phyloP scores from a whole-genome alignment of 2,329 filamentous ascomycete species.

The Trichoderma simmonsii region DNA sequence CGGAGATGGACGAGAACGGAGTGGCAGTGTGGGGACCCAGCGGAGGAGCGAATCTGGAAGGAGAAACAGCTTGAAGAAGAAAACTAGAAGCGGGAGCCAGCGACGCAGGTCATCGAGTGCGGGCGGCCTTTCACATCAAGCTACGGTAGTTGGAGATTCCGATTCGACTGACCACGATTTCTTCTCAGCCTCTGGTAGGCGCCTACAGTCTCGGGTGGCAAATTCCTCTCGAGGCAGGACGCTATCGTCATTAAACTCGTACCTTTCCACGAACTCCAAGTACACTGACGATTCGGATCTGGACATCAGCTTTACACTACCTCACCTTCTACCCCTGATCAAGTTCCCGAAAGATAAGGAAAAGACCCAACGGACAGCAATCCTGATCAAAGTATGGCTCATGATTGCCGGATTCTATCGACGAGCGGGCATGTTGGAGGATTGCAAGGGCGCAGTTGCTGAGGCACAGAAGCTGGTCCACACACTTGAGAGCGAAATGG shows the following conservation, averaged over 20 bases:
- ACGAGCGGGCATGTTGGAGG: slow-evolving; percentile 73
- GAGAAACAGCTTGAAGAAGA: slow-evolving; percentile 52
- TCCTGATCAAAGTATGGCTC: slow-evolving; percentile 80
- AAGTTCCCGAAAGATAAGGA: slow-evolving; percentile 55
- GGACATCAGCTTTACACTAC: slow-evolving; percentile 43
- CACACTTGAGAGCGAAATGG: slow-evolving; percentile 64
- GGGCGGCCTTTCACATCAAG: slow-evolving; percentile 36
- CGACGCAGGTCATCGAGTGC: slow-evolving; percentile 45
- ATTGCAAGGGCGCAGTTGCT: slow-evolving; percentile 72
- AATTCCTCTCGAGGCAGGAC: slow-evolving; percentile 44
- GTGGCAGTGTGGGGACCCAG: slow-evolving; percentile 33
- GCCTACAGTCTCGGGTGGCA: slow-evolving; percentile 37
- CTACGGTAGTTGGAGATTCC: slow-evolving; percentile 51
- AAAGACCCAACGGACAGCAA: slow-evolving; percentile 46
- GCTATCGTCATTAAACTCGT: slow-evolving; percentile 45
- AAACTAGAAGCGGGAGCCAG: slow-evolving; percentile 49
- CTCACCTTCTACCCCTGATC: slow-evolving; percentile 49
- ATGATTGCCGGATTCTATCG: slow-evolving; percentile 87
- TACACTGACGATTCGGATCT: slow-evolving; percentile 41
- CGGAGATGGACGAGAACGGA: slow-evolving; percentile 38
- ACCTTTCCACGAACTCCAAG: slow-evolving; percentile 40
- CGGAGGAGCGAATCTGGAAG: slow-evolving; percentile 47
- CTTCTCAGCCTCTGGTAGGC: slow-evolving; percentile 42
- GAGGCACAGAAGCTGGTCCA: slow-evolving; percentile 79
- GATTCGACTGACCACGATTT: slow-evolving; percentile 44